A percentile compares a stretch with the other conserved stretches of the same genome.
Conservation (phyloP, 768 basidiomycete genomes). For the Russula lepida region DNA sequence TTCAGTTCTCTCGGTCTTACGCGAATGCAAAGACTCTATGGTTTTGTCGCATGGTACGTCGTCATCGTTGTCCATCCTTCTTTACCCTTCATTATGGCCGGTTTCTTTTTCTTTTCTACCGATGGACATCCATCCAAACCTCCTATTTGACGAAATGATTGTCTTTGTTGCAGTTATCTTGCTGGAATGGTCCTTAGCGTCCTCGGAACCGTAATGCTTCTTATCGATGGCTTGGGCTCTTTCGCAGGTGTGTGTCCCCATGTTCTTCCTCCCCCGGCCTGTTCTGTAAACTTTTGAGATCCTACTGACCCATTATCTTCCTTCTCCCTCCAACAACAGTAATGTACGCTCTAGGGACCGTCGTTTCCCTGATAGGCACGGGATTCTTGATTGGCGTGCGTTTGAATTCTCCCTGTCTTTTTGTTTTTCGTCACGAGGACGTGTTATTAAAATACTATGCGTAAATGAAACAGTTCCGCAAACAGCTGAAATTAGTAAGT, state of each 20-base stretch:
- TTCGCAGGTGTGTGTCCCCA: conserved; percentile 64
- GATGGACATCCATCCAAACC: not conserved
- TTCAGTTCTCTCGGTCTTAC: conserved; percentile 75
- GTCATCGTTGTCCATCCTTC: not conserved
- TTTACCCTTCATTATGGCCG: not conserved
- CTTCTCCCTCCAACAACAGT: conserved; percentile 35
- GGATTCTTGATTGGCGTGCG: conserved; percentile 87
- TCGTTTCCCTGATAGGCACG: conserved; percentile 78
- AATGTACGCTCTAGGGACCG: conserved; percentile 72
- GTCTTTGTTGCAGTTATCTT: conserved; percentile 41
- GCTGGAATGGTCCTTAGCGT: conserved; percentile 75
- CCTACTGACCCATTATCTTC: not conserved
- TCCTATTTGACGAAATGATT: not conserved
- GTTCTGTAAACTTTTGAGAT: not conserved
- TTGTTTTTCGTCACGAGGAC: too few relatives aligned
- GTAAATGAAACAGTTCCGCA: conserved; percentile 46
- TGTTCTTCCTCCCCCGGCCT: not conserved
- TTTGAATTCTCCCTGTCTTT: conserved; percentile 13
- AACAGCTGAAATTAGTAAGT: conserved; percentile 71
- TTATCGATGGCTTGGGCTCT: conserved; percentile 54
- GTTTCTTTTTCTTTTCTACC: not conserved
- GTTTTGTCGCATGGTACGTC: conserved; percentile 74
- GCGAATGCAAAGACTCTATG: conserved; percentile 74
- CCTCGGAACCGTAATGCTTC: conserved; percentile 68
- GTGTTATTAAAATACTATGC: not conserved